phyloP scores from a whole-genome alignment of 208 protist species.

The Acanthamoeba triangularis region DNA sequence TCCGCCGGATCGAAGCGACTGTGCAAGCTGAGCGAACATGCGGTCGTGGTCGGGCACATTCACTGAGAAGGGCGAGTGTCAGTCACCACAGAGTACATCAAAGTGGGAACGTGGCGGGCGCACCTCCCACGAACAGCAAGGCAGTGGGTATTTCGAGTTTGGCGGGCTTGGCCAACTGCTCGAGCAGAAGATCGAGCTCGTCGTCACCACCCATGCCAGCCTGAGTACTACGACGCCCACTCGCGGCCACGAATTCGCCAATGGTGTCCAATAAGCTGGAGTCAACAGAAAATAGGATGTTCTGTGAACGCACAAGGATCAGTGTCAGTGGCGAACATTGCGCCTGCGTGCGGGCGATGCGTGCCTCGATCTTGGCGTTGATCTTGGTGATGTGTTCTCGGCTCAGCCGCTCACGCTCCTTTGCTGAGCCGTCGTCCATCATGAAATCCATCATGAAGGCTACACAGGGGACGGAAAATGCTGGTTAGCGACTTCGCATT shows the following conservation, averaged over 20 bases:
- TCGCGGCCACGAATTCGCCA: not conserved
- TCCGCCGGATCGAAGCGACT: not conserved
- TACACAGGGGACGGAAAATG: not conserved
- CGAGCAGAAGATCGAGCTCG: slow-evolving; percentile 1
- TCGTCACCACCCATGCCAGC: not conserved
- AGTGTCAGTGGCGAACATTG: not conserved
- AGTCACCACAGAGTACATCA: not conserved
- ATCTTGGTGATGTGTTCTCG: not conserved
- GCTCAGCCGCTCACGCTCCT: slow-evolving; percentile 49
- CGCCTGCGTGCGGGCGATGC: not conserved
- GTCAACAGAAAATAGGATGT: not conserved
- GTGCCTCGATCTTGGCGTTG: slow-evolving; percentile 46
- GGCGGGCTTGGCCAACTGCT: not conserved
- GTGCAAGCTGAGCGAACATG: slow-evolving; percentile 7
- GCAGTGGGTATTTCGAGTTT: slow-evolving; percentile 43
- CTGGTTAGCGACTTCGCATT: not conserved
- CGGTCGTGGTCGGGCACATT: slow-evolving; percentile 57
- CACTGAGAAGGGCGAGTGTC: not conserved
- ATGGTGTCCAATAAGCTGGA: not conserved
- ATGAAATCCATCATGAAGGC: slow-evolving; percentile 11
- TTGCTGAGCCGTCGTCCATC: not conserved
- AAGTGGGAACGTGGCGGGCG: not conserved
- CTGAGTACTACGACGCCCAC: not conserved
- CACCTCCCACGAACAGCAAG: not conserved
- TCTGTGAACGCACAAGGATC: not conserved